Conservation (phyloP, 495 filamentous ascomycete genomes). For the Chaetomium cochliodes region DNA sequence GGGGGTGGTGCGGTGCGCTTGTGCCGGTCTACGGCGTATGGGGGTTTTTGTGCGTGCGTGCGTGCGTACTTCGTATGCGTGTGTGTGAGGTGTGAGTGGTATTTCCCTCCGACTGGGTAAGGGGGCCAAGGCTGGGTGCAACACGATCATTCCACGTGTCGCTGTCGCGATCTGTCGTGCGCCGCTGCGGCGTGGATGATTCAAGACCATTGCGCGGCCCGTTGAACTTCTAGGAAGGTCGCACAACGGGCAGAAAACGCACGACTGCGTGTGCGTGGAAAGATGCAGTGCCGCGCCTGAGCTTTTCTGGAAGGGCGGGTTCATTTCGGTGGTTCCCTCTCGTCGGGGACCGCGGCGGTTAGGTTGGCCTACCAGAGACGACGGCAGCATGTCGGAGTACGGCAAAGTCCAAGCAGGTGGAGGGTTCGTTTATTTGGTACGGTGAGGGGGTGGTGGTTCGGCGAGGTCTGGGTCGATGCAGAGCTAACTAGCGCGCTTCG, state of each 20-base stretch:
- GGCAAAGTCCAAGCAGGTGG: conserved; percentile 4
- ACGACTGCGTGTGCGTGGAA: neutral
- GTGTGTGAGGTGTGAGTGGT: too few relatives aligned
- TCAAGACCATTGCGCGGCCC: neutral
- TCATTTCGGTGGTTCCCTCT: neutral
- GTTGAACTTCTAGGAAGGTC: neutral
- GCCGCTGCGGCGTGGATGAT: neutral
- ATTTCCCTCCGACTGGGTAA: too few relatives aligned
- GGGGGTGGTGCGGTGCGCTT: neutral
- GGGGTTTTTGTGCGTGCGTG: too few relatives aligned
- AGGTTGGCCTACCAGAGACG: neutral
- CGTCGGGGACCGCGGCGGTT: neutral
- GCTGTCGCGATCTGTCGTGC: neutral
- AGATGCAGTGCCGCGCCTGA: conserved; percentile 1
- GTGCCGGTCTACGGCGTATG: neutral
- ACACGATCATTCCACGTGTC: neutral
- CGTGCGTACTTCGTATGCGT: too few relatives aligned
- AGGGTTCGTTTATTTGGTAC: neutral
- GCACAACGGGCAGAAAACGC: neutral
- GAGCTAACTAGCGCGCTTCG: neutral
- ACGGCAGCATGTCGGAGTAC: neutral
- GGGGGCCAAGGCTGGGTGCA: too few relatives aligned
- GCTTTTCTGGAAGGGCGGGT: neutral
- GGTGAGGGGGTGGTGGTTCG: neutral
- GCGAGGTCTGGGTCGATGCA: neutral